Evolutionary conservation across 331 rosid genomes (phyloP).

Genomic region (Phaseolus coccineus): DNA sequence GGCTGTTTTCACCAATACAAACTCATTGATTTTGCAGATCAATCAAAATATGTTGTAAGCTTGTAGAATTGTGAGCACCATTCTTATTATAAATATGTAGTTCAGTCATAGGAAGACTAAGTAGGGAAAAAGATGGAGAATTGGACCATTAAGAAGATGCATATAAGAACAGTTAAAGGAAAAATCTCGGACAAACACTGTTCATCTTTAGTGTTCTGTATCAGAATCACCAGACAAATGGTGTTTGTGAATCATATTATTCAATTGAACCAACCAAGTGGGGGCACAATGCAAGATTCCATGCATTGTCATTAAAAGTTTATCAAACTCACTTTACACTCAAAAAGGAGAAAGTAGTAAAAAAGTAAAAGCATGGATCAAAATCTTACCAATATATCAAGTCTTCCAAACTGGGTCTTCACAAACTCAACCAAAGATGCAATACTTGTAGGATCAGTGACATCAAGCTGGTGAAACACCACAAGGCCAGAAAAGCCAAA

Average conservation of each 20-base stretch:
- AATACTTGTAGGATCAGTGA: constrained; percentile 56
- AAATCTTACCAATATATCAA: constrained; percentile 67
- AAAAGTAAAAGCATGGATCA: not conserved
- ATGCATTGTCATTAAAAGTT: not conserved
- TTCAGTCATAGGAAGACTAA: not conserved
- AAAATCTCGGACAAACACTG: not conserved
- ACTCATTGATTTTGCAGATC: constrained; percentile 32
- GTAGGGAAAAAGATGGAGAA: constrained; percentile 3
- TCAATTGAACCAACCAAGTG: constrained; percentile 9
- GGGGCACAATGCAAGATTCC: constrained; percentile 28
- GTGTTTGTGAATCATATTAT: constrained; percentile 35
- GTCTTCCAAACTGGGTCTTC: constrained; percentile 58
- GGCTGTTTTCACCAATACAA: not conserved
- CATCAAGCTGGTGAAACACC: constrained; percentile 73
- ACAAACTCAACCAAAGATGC: constrained; percentile 59
- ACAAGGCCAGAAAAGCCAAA: constrained; percentile 50
- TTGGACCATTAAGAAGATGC: not conserved
- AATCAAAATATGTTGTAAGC: not conserved
- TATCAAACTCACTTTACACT: constrained; percentile 19
- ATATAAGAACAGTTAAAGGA: not conserved
- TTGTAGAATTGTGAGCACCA: constrained; percentile 27
- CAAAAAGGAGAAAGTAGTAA: constrained; percentile 17
- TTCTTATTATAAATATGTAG: constrained; percentile 9
- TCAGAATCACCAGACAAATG: constrained; percentile 31
- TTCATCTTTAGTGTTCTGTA: constrained; percentile 11